Percentiles rank a stretch among this genome's conserved stretches.
Conservation (phyloP, 1,284 basidiomycete genomes). For the Kwoniella shivajii region DNA sequence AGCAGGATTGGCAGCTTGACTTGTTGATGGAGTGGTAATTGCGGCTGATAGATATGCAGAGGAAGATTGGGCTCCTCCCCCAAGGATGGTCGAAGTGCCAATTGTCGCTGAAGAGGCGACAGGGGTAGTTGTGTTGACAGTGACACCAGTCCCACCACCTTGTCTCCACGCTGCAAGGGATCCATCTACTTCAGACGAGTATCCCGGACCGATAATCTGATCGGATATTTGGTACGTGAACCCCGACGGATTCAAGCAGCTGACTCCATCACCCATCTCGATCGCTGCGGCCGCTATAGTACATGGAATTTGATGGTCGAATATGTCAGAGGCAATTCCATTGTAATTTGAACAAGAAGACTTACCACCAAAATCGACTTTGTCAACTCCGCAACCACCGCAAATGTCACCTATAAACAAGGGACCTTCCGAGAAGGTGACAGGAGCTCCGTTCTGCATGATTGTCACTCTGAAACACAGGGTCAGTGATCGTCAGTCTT, state of each 20-base stretch:
- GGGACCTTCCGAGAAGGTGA: constrained; percentile 29
- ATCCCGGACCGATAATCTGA: not conserved
- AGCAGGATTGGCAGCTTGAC: not conserved
- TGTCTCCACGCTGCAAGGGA: not conserved
- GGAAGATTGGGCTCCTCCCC: not conserved
- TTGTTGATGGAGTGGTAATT: not conserved
- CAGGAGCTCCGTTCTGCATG: constrained; percentile 17
- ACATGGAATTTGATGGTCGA: too few relatives aligned
- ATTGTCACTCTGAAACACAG: constrained; percentile 14
- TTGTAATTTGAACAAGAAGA: not conserved
- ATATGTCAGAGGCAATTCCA: not conserved
- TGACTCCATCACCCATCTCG: not conserved
- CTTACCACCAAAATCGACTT: constrained; percentile 31
- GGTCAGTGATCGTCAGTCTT: too few relatives aligned
- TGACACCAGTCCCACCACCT: too few relatives aligned
- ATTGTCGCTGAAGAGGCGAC: too few relatives aligned
- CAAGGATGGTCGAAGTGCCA: too few relatives aligned
- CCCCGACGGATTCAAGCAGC: not conserved
- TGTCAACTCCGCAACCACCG: constrained; percentile 24
- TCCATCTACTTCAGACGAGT: not conserved
- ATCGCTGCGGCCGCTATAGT: not conserved
- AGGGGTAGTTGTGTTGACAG: too few relatives aligned
- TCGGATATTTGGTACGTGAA: not conserved
- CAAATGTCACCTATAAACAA: constrained; percentile 41
- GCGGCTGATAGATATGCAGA: not conserved